Evolutionary conservation across 1,284 basidiomycete genomes (phyloP).

Genomic region (Ceratobasidium papillatum): DNA sequence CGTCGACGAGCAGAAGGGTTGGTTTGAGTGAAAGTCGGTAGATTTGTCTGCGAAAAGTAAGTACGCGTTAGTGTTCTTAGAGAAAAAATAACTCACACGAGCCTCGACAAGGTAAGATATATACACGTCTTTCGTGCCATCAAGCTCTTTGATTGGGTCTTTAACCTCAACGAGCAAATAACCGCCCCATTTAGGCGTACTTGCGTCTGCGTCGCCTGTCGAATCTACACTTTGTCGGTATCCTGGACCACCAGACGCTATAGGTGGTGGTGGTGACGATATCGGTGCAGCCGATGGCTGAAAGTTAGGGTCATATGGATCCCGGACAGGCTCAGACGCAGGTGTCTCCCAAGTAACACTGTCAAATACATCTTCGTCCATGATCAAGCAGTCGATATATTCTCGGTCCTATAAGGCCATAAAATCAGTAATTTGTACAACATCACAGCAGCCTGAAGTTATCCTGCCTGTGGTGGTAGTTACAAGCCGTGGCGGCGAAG

Average conservation of each 20-base stretch:
- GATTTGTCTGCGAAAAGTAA: slow-evolving; percentile 68
- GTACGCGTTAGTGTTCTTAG: slow-evolving; percentile 27
- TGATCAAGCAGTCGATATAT: neutral
- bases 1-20: slow-evolving; percentile 82
- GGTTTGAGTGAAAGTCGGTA: slow-evolving; percentile 78
- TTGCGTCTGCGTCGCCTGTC: slow-evolving; percentile 32
- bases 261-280: slow-evolving; percentile 28
- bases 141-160: slow-evolving; percentile 94
- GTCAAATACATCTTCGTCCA: slow-evolving; percentile 78
- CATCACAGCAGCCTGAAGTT: neutral
- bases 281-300: slow-evolving; percentile 50
- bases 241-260: slow-evolving; percentile 24
- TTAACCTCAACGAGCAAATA: slow-evolving; percentile 86
- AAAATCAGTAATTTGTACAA: neutral
- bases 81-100: slow-evolving; percentile 65
- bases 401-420: neutral
- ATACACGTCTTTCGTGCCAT: slow-evolving; percentile 95
- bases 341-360: slow-evolving; percentile 86
- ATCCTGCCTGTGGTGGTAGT: slow-evolving; percentile 7
- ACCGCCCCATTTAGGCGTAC: slow-evolving; percentile 82
- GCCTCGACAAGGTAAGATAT: slow-evolving; percentile 93
- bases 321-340: slow-evolving; percentile 51
- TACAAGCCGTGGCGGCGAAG: slow-evolving; percentile 15
- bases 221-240: slow-evolving; percentile 38
- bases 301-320: slow-evolving; percentile 57